phyloP scores from a whole-genome alignment of 2,329 filamentous ascomycete genomes.

The Emergomyces orientalis region DNA sequence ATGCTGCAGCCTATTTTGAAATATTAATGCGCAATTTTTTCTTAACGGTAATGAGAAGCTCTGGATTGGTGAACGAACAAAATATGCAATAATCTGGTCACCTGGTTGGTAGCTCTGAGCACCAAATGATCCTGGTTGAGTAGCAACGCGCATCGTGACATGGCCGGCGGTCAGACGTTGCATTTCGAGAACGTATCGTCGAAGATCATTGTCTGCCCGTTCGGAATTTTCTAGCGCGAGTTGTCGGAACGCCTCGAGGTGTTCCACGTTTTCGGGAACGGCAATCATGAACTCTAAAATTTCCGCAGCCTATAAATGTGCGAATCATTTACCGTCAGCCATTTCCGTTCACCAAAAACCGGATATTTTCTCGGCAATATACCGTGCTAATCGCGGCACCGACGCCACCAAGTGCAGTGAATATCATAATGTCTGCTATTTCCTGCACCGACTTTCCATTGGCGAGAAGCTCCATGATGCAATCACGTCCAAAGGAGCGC shows the following conservation, averaged over 20 bases:
- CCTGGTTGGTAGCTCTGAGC: constrained; percentile 34
- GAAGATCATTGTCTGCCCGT: constrained; percentile 14
- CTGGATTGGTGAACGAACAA: constrained; percentile 12
- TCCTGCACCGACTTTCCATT: constrained; percentile 15
- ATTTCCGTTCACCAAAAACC: neutral
- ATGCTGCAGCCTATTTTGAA: constrained; percentile 17
- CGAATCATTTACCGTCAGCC: neutral
- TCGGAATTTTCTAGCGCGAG: constrained; percentile 29
- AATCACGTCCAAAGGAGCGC: constrained; percentile 32
- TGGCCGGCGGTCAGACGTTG: constrained; percentile 21
- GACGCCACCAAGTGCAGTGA: constrained; percentile 33
- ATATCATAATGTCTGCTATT: constrained; percentile 16
- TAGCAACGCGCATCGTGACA: constrained; percentile 33
- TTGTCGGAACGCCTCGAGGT: constrained; percentile 37
- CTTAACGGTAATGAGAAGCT: neutral
- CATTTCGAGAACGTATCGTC: constrained; percentile 18
- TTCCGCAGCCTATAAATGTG: constrained; percentile 33
- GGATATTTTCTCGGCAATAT: constrained; percentile 2
- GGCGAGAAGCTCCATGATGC: constrained; percentile 31
- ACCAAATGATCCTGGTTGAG: constrained; percentile 28
- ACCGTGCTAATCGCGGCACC: constrained; percentile 35
- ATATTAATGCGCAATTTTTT: constrained; percentile 13
- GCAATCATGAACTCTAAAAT: constrained; percentile 36
- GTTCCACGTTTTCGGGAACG: constrained; percentile 28
- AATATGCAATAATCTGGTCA: constrained; percentile 30